Conservation (phyloP, 257 asterid genomes). For the Nemophila menziesii region DNA sequence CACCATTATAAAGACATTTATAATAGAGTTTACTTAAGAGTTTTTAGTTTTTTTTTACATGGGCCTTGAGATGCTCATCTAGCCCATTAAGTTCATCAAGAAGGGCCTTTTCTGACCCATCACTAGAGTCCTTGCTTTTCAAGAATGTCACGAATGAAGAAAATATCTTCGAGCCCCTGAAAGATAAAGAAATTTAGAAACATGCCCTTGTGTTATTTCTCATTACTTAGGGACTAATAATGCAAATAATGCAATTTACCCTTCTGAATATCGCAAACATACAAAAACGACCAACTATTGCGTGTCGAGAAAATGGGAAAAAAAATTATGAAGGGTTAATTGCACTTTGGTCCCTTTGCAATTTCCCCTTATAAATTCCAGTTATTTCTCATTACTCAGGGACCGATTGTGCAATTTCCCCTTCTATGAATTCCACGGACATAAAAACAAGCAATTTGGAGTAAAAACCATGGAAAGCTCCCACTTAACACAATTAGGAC, state of each 20-base stretch:
- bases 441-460: too few species aligned
- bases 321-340: neutral
- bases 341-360: too few species aligned
- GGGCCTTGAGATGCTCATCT: slow-evolving; percentile 59
- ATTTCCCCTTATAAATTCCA: too few species aligned
- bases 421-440: too few species aligned
- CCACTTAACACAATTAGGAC: too few species aligned
- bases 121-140: slow-evolving; percentile 68
- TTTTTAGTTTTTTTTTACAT: too few species aligned
- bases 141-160: slow-evolving; percentile 53
- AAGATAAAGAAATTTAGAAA: neutral
- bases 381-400: too few species aligned
- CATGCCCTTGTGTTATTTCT: too few species aligned
- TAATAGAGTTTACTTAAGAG: neutral
- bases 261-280: too few species aligned
- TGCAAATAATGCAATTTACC: too few species aligned
- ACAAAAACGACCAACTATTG: neutral
- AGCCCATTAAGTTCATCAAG: slow-evolving; percentile 54
- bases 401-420: too few species aligned
- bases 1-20: neutral
- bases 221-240: too few species aligned
- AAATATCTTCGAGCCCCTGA: slow-evolving; percentile 61
- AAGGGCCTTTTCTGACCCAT: slow-evolving; percentile 61
- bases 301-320: neutral
- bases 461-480: neutral